Conservation (phyloP, 2,329 filamentous ascomycete species). For the Coniochaeta hoffmannii region DNA sequence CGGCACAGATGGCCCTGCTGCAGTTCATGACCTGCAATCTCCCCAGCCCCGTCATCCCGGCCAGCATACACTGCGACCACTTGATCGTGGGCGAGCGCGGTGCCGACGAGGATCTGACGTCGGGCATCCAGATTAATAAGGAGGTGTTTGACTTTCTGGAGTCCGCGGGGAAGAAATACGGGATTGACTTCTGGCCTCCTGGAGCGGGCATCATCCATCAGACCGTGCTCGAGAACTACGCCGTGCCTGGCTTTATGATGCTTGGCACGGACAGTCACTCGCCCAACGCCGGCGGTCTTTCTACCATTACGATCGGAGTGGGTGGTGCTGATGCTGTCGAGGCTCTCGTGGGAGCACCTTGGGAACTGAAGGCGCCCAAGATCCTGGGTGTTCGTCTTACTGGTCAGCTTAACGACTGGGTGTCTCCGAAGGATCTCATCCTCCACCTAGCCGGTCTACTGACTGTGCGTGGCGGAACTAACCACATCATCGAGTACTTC, state of each 20-base stretch:
- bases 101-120: slow-evolving; percentile 75
- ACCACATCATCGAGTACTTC: slow-evolving; percentile 90
- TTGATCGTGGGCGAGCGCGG: slow-evolving; percentile 95
- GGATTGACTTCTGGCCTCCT: slow-evolving; percentile 92
- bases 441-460: slow-evolving; percentile 80
- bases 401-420: slow-evolving; percentile 82
- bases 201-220: slow-evolving; percentile 96
- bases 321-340: slow-evolving; percentile 97
- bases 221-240: slow-evolving; percentile 96
- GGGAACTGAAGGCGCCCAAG: slow-evolving; percentile 94
- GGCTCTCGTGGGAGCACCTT: slow-evolving; percentile 89
- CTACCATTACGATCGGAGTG: slow-evolving; percentile 91
- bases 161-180: slow-evolving; percentile 83
- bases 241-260: slow-evolving; percentile 97
- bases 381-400: slow-evolving; percentile 79
- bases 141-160: slow-evolving; percentile 98
- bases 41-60: slow-evolving; percentile 82
- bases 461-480: slow-evolving; percentile 89
- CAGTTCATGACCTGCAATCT: slow-evolving; percentile 98
- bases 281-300: slow-evolving; percentile 92
- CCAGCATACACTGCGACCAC: slow-evolving; percentile 98
- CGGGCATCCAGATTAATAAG: slow-evolving; percentile 84
- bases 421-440: slow-evolving; percentile 92
- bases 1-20: slow-evolving; percentile 93
- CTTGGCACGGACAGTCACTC: slow-evolving; percentile 96